Evolutionary conservation across 345 rosid genomes (phyloP).

Genomic region (Euphorbia peplus): DNA sequence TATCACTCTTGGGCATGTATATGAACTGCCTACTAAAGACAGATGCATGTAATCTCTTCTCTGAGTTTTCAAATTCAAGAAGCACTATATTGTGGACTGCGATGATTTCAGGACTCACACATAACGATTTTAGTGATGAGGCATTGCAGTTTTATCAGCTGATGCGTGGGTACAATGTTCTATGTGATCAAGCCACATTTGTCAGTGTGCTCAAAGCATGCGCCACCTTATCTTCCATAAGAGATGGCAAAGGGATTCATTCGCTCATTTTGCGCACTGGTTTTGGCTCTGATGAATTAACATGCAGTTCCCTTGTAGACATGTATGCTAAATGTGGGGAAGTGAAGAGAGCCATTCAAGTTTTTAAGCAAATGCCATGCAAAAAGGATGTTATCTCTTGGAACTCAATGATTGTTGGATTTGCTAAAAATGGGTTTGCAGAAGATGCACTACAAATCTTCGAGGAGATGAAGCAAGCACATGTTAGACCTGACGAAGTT

Average conservation of each 20-base stretch:
- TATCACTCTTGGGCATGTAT: slow-evolving; percentile 77
- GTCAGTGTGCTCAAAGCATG: slow-evolving; percentile 80
- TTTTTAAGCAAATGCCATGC: slow-evolving; percentile 55
- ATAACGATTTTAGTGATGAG: slow-evolving; percentile 62
- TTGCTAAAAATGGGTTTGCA: slow-evolving; percentile 89
- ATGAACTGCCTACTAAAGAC: slow-evolving; percentile 49
- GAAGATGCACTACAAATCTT: slow-evolving; percentile 66
- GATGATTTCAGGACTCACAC: slow-evolving; percentile 72
- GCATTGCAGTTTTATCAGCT: slow-evolving; percentile 58
- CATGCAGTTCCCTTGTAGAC: slow-evolving; percentile 73
- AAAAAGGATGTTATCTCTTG: slow-evolving; percentile 61
- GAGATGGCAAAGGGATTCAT: slow-evolving; percentile 68
- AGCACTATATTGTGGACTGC: slow-evolving; percentile 75
- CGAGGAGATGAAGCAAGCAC: slow-evolving; percentile 54
- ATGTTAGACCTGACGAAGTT: slow-evolving; percentile 65
- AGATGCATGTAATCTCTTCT: slow-evolving; percentile 60
- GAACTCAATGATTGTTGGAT: slow-evolving; percentile 91
- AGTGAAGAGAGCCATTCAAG: slow-evolving; percentile 55
- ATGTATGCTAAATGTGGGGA: slow-evolving; percentile 99
- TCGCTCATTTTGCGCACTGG: slow-evolving; percentile 66
- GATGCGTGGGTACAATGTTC: slow-evolving; percentile 53
- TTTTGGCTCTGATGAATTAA: slow-evolving; percentile 64
- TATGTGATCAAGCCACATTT: slow-evolving; percentile 93
- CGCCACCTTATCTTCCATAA: slow-evolving; percentile 56
- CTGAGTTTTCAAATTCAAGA: slow-evolving; percentile 55